Evolutionary conservation across 257 asterid species (phyloP), one percentile per base, ranked within the genome.

Genomic region (Cynanchum wilfordii): DNA sequence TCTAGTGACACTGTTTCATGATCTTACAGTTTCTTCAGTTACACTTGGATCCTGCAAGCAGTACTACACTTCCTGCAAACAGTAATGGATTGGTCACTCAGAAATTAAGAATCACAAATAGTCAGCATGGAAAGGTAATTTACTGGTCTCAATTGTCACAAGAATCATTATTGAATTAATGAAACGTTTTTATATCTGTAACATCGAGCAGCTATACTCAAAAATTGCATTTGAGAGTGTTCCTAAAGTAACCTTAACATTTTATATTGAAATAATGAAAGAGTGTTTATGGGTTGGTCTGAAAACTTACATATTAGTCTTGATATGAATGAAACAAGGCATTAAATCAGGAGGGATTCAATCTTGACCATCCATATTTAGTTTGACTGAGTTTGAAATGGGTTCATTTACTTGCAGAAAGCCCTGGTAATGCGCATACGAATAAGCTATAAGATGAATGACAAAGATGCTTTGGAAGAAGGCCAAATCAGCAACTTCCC

Each of bases 31-130:
- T 91, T 87, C 97, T 95, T 79, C 99, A 95, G 81, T 76, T 95
- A 87, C 93, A 91, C 82, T 79, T 95, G 97, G 98, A 95, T 44
- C 94, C 98, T 65, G 99, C 99, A 51, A 95, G 96, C 80, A 76
- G 94, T 69, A 88, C 79, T 73, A 85, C 86, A 25, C 97, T 95
- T 75, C 92, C 96, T 66, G 93, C 88, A 20, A 82, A 77, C 77
- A 89, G 93, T 38, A 79, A 83, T 27, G 98, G 96, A 69, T 81
- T 84, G 56, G 84, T 92, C 78, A 80, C 89, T 11, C 99, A 95
- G 82, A 92, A 81, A 73, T 83, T 95, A 77, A 79, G 84, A 79
- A 82, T 95, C 80, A 82, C 96, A 64, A 95, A 95, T 83, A 89
- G 88, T 84, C 97, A 87, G 79, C 97, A 87, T 24, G 97, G 99